phyloP scores from a whole-genome alignment of 2,329 filamentous ascomycete species.

The Byssothecium circinans region DNA sequence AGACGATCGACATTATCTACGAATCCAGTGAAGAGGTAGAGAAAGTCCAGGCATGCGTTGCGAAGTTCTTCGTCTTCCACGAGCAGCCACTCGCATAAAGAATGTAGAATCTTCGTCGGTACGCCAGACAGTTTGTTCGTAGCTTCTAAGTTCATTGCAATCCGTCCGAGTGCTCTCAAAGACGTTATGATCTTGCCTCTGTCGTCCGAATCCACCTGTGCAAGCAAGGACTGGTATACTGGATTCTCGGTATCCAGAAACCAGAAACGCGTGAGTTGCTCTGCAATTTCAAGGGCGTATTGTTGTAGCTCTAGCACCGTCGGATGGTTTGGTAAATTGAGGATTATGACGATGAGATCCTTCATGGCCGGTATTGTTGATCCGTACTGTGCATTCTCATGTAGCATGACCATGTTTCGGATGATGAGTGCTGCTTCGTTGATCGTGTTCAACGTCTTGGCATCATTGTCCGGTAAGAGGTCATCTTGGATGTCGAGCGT shows the following conservation, averaged over 20 bases:
- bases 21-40: conserved; percentile 92
- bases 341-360: conserved; percentile 79
- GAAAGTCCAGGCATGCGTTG: conserved; percentile 85
- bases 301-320: conserved; percentile 82
- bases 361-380: conserved; percentile 73
- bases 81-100: conserved; percentile 72
- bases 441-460: conserved; percentile 71
- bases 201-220: conserved; percentile 61
- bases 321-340: conserved; percentile 74
- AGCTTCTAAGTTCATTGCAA: conserved; percentile 82
- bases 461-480: conserved; percentile 71
- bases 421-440: conserved; percentile 86
- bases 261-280: conserved; percentile 84
- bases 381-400: conserved; percentile 83
- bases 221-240: conserved; percentile 74
- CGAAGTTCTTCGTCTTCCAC: conserved; percentile 89
- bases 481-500: conserved; percentile 63
- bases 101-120: conserved; percentile 65
- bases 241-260: conserved; percentile 71
- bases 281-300: conserved; percentile 86
- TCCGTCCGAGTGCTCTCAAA: conserved; percentile 78
- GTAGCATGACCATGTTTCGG: conserved; percentile 92
- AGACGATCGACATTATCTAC: conserved; percentile 79
- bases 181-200: conserved; percentile 80
- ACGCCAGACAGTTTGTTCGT: conserved; percentile 76